These are phyloP conservation scores for Prorocentrum cordatum DNA, from an alignment of 169 alveolate genomes.

Conservation along the genomic window DNA sequence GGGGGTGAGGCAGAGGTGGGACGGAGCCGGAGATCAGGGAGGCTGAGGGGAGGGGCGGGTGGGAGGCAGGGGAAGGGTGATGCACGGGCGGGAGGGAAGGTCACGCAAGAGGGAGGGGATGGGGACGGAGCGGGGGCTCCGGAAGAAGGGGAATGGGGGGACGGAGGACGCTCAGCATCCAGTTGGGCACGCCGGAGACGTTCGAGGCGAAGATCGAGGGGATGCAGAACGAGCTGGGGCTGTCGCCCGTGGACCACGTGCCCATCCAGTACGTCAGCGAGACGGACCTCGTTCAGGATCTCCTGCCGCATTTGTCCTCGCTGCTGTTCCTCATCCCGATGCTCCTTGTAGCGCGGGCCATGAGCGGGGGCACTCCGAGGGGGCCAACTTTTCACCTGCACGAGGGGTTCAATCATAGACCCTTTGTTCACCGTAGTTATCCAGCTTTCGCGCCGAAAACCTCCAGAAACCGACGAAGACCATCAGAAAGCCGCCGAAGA, in stretches of 20 bases:
- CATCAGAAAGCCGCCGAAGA: too few relatives aligned
- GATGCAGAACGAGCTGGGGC: background rate
- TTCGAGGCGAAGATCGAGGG: conserved; percentile 23
- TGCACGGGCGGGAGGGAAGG: background rate
- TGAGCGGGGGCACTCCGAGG: background rate
- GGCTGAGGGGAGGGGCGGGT: too few relatives aligned
- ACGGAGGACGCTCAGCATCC: background rate
- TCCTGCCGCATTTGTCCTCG: too few relatives aligned
- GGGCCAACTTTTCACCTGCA: too few relatives aligned
- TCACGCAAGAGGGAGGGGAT: too few relatives aligned
- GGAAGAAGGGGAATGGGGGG: background rate
- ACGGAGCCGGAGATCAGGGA: too few relatives aligned
- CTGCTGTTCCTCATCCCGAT: background rate
- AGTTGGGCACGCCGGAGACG: conserved; percentile 19
- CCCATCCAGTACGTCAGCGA: background rate
- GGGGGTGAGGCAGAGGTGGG: too few relatives aligned
- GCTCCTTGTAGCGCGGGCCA: background rate
- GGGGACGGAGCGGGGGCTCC: too few relatives aligned
- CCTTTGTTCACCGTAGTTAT: too few relatives aligned
- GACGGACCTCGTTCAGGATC: background rate
- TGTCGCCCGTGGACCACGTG: background rate
- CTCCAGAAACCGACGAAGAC: too few relatives aligned
- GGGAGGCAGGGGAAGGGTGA: background rate
- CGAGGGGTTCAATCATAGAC: too few relatives aligned
- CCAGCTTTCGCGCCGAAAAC: too few relatives aligned